Evolutionary conservation across 2,329 filamentous ascomycete species (phyloP).

Genomic region (Mollisiaceae sp.): DNA sequence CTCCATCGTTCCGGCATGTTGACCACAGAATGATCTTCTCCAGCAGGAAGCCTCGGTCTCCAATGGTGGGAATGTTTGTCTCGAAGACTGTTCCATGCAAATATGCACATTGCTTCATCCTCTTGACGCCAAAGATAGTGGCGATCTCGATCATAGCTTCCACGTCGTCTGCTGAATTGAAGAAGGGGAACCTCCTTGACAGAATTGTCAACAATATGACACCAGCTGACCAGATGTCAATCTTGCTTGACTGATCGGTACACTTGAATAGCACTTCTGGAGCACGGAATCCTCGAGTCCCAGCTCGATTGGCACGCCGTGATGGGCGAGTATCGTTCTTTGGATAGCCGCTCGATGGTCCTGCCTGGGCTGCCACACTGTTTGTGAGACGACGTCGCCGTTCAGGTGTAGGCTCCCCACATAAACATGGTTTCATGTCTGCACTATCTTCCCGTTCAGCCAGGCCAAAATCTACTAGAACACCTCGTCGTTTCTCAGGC

Average conservation of each 20-base stretch:
- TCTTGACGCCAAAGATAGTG: conserved; percentile 85
- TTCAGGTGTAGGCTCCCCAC: conserved; percentile 66
- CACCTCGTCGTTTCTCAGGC: conserved; percentile 76
- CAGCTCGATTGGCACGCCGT: conserved; percentile 89
- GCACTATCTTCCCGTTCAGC: conserved; percentile 78
- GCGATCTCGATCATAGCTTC: conserved; percentile 98
- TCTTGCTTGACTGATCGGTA: conserved; percentile 89
- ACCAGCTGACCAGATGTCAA: conserved; percentile 96
- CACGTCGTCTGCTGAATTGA: conserved; percentile 97
- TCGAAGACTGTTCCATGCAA: conserved; percentile 93
- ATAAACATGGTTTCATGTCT: conserved; percentile 82
- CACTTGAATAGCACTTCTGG: conserved; percentile 98
- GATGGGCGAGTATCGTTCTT: conserved; percentile 89
- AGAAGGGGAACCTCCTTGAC: conserved; percentile 93
- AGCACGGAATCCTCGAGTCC: conserved; percentile 92
- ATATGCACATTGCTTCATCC: conserved; percentile 82
- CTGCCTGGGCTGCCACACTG: conserved; percentile 61
- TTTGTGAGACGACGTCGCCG: conserved; percentile 65
- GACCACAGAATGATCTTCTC: conserved; percentile 97
- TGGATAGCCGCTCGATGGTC: conserved; percentile 72
- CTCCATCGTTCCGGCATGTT: conserved; percentile 73
- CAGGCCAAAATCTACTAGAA: conserved; percentile 98
- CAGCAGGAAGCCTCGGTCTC: conserved; percentile 81
- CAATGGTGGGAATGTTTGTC: conserved; percentile 89
- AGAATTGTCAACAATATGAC: conserved; percentile 97